Percentiles rank a stretch among this genome's conserved stretches.
phyloP scores from a whole-genome alignment of 768 basidiomycete genomes.

The Gautieria morchelliformis region DNA sequence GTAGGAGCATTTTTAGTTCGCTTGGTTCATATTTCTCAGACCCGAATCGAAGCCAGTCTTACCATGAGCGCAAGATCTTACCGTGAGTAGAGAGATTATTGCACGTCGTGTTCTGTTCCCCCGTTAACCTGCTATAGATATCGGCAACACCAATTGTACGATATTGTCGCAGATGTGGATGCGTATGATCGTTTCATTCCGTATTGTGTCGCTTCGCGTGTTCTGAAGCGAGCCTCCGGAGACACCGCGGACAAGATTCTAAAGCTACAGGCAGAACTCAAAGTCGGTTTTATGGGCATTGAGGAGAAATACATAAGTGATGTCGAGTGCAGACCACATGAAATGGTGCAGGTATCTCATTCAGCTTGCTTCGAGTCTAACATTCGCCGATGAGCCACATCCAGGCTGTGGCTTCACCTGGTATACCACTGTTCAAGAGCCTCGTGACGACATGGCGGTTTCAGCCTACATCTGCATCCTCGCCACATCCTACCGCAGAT shows the following conservation, averaged over 20 bases:
- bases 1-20: neutral
- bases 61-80: constrained; percentile 77
- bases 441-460: constrained; percentile 70
- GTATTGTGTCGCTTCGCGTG: constrained; percentile 68
- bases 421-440: constrained; percentile 64
- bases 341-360: constrained; percentile 62
- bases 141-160: constrained; percentile 66
- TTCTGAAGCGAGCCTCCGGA: constrained; percentile 32
- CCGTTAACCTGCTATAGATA: constrained; percentile 42
- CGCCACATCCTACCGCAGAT: constrained; percentile 27
- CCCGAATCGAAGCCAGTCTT: constrained; percentile 36
- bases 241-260: constrained; percentile 24
- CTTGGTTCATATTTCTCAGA: neutral
- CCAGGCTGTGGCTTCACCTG: constrained; percentile 63
- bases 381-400: constrained; percentile 1
- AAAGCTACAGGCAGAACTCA: constrained; percentile 74
- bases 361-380: neutral
- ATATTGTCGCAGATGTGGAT: constrained; percentile 77
- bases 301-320: constrained; percentile 80
- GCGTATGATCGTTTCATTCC: constrained; percentile 86
- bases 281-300: constrained; percentile 81
- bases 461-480: constrained; percentile 40
- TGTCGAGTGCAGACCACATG: constrained; percentile 70
- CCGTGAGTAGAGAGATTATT: constrained; percentile 47
- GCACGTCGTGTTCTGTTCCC: neutral